Base-by-base conservation (phyloP, 352 stramenopile species). In the Phytophthora niederhauseri region DNA sequence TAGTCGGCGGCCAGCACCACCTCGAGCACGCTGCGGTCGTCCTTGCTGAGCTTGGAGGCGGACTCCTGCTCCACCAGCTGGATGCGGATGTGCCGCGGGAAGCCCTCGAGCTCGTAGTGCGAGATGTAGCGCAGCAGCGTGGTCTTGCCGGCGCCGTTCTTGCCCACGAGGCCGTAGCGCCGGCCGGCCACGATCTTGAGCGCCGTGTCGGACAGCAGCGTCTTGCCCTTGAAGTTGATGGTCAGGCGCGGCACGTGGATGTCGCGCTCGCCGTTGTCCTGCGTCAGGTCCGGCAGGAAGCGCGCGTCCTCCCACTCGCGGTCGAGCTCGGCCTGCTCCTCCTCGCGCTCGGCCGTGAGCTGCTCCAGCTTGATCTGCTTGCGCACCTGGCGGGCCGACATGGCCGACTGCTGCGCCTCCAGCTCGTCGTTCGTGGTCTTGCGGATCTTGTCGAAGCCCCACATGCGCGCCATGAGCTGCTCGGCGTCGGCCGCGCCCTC, bases 101-200 rank as follows among this genome's bases (percentile, higher is more conserved):
- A 99, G 3, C 96, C 96, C 56, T 99, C 95, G 51, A 99, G 93
- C 74, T 99, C 89, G 77, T 98, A 98, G 68, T 95, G 90, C 31
- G 97, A 97, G 71, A 99, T 99, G 64, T 92, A 95, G 53, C 97
- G 92, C 26, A 99, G 75, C 30, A 99, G 76, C 22, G 97, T 99
- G 46, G 97, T 99, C 73, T 99, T 99, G 15, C 94, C 94, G 4
- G 81, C 81, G 30, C 87, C 87, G 70, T 97, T 95, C 76, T 98
- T 98, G 48, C 97, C 97, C 41, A 98, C 94, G 20, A 99, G 84
- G 64, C 96, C 95, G 72, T 99, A 97, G 6, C 90, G 84, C 11
- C 87, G 81, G 17, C 91, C 92, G 20, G 80, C 70, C 22, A 94
- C 77, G 57, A 98, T 85, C 78, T 96, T 96, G 31, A 98, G 82